Percentiles rank a stretch among this genome's conserved stretches.
Conservation (phyloP, 73 alveolate genomes). For the Halteria grandinella region DNA sequence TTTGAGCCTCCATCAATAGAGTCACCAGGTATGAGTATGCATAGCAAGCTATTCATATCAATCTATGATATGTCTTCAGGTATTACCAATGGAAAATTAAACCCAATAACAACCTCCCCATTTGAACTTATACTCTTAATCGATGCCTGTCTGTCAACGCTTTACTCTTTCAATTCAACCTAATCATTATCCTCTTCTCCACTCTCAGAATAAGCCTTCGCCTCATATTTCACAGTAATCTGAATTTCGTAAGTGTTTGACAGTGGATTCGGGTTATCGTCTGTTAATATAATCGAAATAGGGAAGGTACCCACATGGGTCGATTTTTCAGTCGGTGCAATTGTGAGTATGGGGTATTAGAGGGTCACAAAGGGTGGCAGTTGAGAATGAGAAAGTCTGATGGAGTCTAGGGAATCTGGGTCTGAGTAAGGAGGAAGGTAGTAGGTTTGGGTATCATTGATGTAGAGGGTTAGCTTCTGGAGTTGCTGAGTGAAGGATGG, state of each 20-base stretch:
- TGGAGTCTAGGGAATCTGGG: neutral
- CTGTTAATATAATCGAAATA: constrained; percentile 5
- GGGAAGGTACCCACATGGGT: neutral
- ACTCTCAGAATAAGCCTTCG: neutral
- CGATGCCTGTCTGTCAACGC: neutral
- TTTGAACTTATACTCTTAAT: neutral
- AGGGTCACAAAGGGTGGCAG: neutral
- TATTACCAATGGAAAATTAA: neutral
- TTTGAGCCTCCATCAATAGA: neutral
- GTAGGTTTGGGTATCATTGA: neutral
- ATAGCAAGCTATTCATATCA: neutral
- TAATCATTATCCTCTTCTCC: neutral
- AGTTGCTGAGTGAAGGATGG: neutral
- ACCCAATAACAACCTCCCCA: too few species aligned
- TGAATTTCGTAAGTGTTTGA: constrained; percentile 1
- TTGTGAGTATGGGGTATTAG: neutral
- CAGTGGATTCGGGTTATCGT: neutral
- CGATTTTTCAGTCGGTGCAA: neutral
- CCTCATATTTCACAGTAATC: neutral
- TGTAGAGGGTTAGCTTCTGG: neutral
- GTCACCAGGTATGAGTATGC: neutral
- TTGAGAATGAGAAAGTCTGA: neutral
- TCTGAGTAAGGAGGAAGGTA: neutral
- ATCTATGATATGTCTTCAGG: neutral
- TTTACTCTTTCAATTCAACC: neutral